Percentiles rank a stretch among this genome's conserved stretches.
Conservation (phyloP, 805 yeast genomes). For the Candida lessepsii region DNA sequence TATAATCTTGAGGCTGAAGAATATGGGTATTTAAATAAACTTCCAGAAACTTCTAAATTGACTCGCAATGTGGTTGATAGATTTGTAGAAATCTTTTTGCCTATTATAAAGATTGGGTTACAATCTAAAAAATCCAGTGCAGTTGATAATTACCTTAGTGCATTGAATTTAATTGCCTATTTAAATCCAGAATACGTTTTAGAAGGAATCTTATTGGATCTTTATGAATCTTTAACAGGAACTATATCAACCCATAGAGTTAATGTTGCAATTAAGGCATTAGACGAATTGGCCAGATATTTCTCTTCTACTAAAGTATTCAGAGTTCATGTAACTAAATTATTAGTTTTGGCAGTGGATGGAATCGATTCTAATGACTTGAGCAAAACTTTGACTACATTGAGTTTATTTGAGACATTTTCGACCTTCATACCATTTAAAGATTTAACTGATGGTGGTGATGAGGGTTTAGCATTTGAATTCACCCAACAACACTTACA, state of each 20-base stretch:
- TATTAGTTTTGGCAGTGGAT: conserved; percentile 66
- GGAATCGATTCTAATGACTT: conserved; percentile 91
- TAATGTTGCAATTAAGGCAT: conserved; percentile 63
- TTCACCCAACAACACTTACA: conserved; percentile 66
- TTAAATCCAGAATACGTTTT: conserved; percentile 55
- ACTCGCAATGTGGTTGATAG: conserved; percentile 29
- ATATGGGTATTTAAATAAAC: conserved; percentile 22
- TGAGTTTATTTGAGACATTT: conserved; percentile 66
- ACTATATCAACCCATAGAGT: conserved; percentile 80
- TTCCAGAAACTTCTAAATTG: conserved; percentile 34
- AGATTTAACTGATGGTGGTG: conserved; percentile 51
- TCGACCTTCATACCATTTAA: conserved; percentile 71
- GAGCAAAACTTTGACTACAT: conserved; percentile 63
- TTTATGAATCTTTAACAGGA: conserved; percentile 72
- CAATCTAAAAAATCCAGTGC: conserved; percentile 66
- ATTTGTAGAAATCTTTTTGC: conserved; percentile 55
- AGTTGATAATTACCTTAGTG: conserved; percentile 55
- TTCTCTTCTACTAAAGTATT: conserved; percentile 63
- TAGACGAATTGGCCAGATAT: conserved; percentile 63
- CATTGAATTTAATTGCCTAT: conserved; percentile 63
- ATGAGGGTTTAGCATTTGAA: conserved; percentile 41
- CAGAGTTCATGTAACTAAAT: conserved; percentile 75
- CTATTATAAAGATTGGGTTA: conserved; percentile 64
- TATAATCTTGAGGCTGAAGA: conserved; percentile 46
- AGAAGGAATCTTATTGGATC: conserved; percentile 59